These are phyloP conservation scores for Gremmenia infestans DNA, from an alignment of 2,329 filamentous ascomycete genomes.

Conservation along the genomic window DNA sequence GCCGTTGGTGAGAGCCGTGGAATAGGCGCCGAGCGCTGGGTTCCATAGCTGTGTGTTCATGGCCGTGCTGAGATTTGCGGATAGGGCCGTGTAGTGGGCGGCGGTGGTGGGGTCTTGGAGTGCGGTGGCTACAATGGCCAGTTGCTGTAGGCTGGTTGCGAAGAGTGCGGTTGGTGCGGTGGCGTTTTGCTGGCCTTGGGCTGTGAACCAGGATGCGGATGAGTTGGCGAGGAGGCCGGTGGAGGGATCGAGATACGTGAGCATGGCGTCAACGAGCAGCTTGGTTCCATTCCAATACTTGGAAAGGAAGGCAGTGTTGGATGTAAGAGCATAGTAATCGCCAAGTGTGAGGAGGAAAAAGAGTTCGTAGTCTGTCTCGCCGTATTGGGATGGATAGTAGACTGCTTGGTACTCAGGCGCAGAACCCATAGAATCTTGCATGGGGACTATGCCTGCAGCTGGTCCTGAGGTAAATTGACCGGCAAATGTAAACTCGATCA, in stretches of 20 bases:
- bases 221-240: constrained; percentile 3
- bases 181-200: constrained; percentile 2
- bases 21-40: constrained; percentile 29
- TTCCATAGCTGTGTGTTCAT: constrained; percentile 34
- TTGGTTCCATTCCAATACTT: constrained; percentile 5
- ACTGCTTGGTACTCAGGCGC: neutral
- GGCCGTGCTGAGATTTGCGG: constrained; percentile 21
- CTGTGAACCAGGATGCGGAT: neutral
- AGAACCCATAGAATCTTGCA: constrained; percentile 3
- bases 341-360: constrained; percentile 16
- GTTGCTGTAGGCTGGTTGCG: constrained; percentile 20
- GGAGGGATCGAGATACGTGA: constrained; percentile 3
- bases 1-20: constrained; percentile 22
- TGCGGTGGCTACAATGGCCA: constrained; percentile 29
- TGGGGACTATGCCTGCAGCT: constrained; percentile 4
- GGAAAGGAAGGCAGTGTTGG: neutral
- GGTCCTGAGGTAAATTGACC: constrained; percentile 19
- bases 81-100: constrained; percentile 19
- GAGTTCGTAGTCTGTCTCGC: constrained; percentile 19
- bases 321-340: constrained; percentile 9
- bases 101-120: constrained; percentile 28
- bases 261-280: constrained; percentile 2
- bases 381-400: constrained; percentile 6
- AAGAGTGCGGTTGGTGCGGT: constrained; percentile 5
- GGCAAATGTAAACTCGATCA: constrained; percentile 30